Base-by-base conservation (phyloP, 768 basidiomycete species). In the Phanerochaete sordida region DNA sequence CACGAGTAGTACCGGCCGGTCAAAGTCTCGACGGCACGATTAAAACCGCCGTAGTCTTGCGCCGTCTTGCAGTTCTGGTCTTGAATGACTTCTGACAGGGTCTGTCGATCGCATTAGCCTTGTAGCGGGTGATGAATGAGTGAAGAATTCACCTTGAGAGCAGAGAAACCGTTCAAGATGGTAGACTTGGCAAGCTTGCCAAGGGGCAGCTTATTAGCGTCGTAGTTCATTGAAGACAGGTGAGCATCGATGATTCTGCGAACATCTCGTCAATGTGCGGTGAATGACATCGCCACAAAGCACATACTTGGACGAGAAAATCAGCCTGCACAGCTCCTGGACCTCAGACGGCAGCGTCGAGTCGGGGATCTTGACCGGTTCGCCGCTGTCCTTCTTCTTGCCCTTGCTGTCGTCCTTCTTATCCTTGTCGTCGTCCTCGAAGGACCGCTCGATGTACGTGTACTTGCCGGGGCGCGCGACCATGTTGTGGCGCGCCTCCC, bases 141-240 rank as follows among this genome's bases (percentile, higher is more conserved):
- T 15, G 24, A 27, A 30, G 28, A 27, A 49, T 63, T 33, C 7
- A 79, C 82, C 76, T 85, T 86, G 35, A 87, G 71, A 15, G 83
- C 83, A 3, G 77, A 72, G 60, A 87, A 87, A 9, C 85, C 85
- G 50, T 74, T 79, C 46, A 85, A 71, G 62, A 87, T 83, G 0
- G 84, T 85, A 6, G 79, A 73, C 66, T 86, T 86, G 5, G 84
- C 77, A 19, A 87, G 75, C 73, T 87, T 86, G 6, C 83, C 85
- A 19, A 86, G 78, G 16, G 85, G 85, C 24, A 86, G 76, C 64
- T 86, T 86, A 64, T 80, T 80, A 3, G 84, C 85, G 65, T 86
- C 85, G 61, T 86, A 86, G 62, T 86, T 85, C 82, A 86, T 84
- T 5, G 82, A 81, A 16, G 81, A 80, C 66, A 86, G 69, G 45